A percentile compares a stretch with the other conserved stretches of the same genome.
phyloP scores from a whole-genome alignment of 805 yeast genomes.

The Maudiozyma pseudohumilis region DNA sequence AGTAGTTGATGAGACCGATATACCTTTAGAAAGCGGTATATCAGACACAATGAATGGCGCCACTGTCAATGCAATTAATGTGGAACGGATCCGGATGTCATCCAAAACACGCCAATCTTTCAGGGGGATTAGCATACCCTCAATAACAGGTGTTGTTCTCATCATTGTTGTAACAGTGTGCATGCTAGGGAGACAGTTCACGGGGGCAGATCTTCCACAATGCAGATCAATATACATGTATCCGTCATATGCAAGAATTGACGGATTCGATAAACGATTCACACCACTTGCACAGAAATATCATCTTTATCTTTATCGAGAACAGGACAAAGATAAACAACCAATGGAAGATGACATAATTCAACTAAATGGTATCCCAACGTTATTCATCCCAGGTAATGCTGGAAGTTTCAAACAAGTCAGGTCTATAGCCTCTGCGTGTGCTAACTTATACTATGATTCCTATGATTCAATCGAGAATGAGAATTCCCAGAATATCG shows the following conservation, averaged over 20 bases:
- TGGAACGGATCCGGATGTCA: background rate
- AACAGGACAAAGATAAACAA: conserved; percentile 54
- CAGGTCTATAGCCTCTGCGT: conserved; percentile 81
- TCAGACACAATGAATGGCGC: background rate
- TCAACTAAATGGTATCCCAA: conserved; percentile 66
- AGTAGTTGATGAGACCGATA: background rate
- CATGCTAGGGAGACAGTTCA: conserved; percentile 13
- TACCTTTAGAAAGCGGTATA: background rate
- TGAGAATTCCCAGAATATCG: conserved; percentile 40
- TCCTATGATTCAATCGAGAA: conserved; percentile 14
- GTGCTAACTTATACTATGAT: conserved; percentile 46
- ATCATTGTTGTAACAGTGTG: conserved; percentile 8
- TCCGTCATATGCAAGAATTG: conserved; percentile 71
- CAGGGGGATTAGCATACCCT: conserved; percentile 3
- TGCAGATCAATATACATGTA: conserved; percentile 72
- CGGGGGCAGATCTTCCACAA: conserved; percentile 40
- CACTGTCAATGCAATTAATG: background rate
- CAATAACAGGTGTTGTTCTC: conserved; percentile 14
- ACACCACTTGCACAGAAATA: conserved; percentile 57
- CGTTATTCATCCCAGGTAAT: conserved; percentile 90
- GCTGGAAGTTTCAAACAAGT: conserved; percentile 92
- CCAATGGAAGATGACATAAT: conserved; percentile 36
- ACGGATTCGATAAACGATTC: conserved; percentile 63
- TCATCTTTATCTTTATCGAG: conserved; percentile 77
- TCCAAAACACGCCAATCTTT: too few species aligned